phyloP scores from a whole-genome alignment of 106 monocot species.

The Platanthera zijinensis region DNA sequence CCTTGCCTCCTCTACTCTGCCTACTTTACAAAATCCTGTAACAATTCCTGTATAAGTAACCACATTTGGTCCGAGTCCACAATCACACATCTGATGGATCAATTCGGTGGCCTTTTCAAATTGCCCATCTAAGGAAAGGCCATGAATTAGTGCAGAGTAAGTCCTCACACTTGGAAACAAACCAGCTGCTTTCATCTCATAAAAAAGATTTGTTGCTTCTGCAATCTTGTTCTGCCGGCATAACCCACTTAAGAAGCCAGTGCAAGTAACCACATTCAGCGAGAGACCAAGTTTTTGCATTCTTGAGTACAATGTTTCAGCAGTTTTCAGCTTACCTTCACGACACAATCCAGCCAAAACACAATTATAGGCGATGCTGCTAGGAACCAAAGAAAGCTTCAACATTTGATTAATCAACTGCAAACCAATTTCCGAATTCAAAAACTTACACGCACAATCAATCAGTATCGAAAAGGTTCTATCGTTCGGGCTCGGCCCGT shows the following conservation, averaged over 20 bases:
- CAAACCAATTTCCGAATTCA: slow-evolving; percentile 22
- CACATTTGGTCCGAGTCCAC: slow-evolving; percentile 30
- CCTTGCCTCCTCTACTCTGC: slow-evolving; percentile 27
- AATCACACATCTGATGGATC: slow-evolving; percentile 19
- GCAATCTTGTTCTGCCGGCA: slow-evolving; percentile 21
- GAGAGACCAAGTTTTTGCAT: slow-evolving; percentile 27
- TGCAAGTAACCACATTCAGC: slow-evolving; percentile 34
- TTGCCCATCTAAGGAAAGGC: slow-evolving; percentile 17
- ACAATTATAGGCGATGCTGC: slow-evolving; percentile 27
- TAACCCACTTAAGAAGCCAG: slow-evolving; percentile 31
- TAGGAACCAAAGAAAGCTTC: slow-evolving; percentile 15
- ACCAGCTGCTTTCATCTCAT: slow-evolving; percentile 29
- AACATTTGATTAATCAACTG: slow-evolving; percentile 29
- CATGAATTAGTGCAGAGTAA: slow-evolving; percentile 30
- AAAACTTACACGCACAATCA: slow-evolving; percentile 18
- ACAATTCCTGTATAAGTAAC: slow-evolving; percentile 37
- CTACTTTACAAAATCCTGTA: slow-evolving; percentile 23
- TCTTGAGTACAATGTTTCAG: slow-evolving; percentile 18
- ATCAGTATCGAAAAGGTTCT: slow-evolving; percentile 43
- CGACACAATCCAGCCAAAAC: slow-evolving; percentile 35
- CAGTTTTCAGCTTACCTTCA: slow-evolving; percentile 29
- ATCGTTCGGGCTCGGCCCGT: slow-evolving; percentile 31
- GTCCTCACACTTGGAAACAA: slow-evolving; percentile 32
- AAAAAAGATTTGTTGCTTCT: slow-evolving; percentile 30
- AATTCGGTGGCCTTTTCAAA: slow-evolving; percentile 24